Percentiles rank a stretch among this genome's conserved stretches.
Conservation (phyloP, 1,284 basidiomycete species). For the Trichosporon sp. region DNA sequence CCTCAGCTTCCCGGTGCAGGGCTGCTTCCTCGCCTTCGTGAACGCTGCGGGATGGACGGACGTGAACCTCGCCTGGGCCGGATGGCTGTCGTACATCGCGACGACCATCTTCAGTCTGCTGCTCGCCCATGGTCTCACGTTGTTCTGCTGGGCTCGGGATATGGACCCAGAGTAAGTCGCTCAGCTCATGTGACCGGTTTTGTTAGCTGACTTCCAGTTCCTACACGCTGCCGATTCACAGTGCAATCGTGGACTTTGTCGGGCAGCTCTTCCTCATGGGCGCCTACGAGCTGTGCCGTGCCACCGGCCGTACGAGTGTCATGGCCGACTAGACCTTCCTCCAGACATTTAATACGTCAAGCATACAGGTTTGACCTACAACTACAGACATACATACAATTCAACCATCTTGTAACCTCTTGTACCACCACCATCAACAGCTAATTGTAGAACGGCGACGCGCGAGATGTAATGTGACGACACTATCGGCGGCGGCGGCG, state of each 20-base stretch:
- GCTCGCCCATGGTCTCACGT: slow-evolving; percentile 70
- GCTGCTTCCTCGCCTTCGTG: slow-evolving; percentile 70
- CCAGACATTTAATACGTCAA: background rate
- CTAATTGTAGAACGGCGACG: slow-evolving; percentile 2
- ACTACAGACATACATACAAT: slow-evolving; percentile 1
- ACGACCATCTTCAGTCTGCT: slow-evolving; percentile 70
- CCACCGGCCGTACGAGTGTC: slow-evolving; percentile 21
- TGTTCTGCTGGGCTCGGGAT: slow-evolving; percentile 76
- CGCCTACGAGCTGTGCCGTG: slow-evolving; percentile 58
- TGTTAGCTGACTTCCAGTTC: slow-evolving; percentile 57
- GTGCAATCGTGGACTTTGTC: slow-evolving; percentile 85
- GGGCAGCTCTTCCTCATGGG: slow-evolving; percentile 75
- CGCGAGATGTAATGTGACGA: background rate
- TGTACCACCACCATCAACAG: slow-evolving; percentile 3
- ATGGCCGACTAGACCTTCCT: slow-evolving; percentile 22
- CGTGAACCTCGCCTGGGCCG: slow-evolving; percentile 67
- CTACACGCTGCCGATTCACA: slow-evolving; percentile 90
- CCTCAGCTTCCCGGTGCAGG: slow-evolving; percentile 74
- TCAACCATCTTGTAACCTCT: background rate
- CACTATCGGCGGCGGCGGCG: background rate
- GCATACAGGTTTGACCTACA: background rate
- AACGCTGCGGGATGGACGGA: slow-evolving; percentile 73
- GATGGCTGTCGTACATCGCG: slow-evolving; percentile 69
- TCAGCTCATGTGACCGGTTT: slow-evolving; percentile 2
- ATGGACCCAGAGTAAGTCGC: slow-evolving; percentile 76